Evolutionary conservation across 768 basidiomycete genomes (phyloP), one percentile per base, ranked within the genome.

Genomic region (Agaricus sinodeliciosus): DNA sequence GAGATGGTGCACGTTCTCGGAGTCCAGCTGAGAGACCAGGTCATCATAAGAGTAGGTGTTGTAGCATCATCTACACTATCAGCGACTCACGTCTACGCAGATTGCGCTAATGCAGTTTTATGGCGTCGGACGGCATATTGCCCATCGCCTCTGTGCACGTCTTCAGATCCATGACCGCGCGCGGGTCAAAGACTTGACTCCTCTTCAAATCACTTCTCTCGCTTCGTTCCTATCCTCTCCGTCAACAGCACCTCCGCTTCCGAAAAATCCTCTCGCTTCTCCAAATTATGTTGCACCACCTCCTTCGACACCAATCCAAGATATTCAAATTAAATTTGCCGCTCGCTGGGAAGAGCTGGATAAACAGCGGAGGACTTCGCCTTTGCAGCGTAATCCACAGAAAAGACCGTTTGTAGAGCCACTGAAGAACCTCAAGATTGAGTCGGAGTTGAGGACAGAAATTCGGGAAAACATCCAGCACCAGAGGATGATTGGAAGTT

Each of bases 151-250:
- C 28, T 93, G 95, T 63, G 91, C 94, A 9, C 85, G 96, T 55
- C 81, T 96, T 42, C 88, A 90, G 63, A 90, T 99, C 48, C 94
- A 97, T 69, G 84, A 91, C 74, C 77, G 76, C 57, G 82, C 86
- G 70, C 83, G 80, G 67, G 82, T 99, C 58, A 80, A 79, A 45
- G 80, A 91, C 65, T 76, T 99, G 28, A 84, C 90, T 25, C 85
- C 93, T 27, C 74, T 80, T 34, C 96, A 99, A 77, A 74, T 94
- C 46, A 96, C 93, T 12, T 79, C 87, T 13, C 79, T 99, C n/a
- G 87, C 94, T 11, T 90, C 95, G 5, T 95, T 92, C 69, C 84
- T 99, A 9, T 94, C 94, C 4, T 90, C 93, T 0, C 94, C 96
- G 1, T 71, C 79, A 19, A 93, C 90, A 15, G 79, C 87, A 2